Conservation (phyloP, 352 stramenopile genomes). For the Globisporangium orthogonon region DNA sequence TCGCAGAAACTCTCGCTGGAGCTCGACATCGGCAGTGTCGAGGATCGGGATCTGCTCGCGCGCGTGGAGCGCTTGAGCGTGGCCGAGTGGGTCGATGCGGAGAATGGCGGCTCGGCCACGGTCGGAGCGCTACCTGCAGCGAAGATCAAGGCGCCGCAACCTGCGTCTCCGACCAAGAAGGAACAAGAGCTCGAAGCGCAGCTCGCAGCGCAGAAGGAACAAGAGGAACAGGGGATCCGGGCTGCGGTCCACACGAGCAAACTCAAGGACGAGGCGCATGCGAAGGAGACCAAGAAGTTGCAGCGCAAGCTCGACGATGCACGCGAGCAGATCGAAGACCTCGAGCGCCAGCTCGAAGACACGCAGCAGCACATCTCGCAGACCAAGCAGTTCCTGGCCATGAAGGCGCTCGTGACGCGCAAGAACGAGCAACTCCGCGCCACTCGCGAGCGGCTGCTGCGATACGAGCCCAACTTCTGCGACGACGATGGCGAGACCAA, state of each 20-base stretch:
- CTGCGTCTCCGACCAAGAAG: slow-evolving; percentile 3
- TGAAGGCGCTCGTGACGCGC: slow-evolving; percentile 75
- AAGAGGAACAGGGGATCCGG: slow-evolving; percentile 44
- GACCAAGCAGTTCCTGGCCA: slow-evolving; percentile 78
- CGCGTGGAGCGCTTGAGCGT: slow-evolving; percentile 74
- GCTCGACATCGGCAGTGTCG: slow-evolving; percentile 68
- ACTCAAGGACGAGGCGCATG: slow-evolving; percentile 40
- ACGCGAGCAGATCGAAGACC: slow-evolving; percentile 42
- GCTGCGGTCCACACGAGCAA: slow-evolving; percentile 38
- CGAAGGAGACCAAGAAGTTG: slow-evolving; percentile 42
- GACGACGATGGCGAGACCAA: slow-evolving; percentile 39
- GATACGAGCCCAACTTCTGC: slow-evolving; percentile 65
- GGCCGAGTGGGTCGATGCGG: slow-evolving; percentile 53
- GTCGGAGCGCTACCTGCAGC: slow-evolving; percentile 10
- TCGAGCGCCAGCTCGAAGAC: slow-evolving; percentile 54
- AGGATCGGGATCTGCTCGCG: slow-evolving; percentile 67
- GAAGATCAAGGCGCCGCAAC: slow-evolving; percentile 2
- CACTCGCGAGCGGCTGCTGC: slow-evolving; percentile 56
- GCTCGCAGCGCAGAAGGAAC: slow-evolving; percentile 32
- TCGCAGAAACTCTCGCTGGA: slow-evolving; percentile 47
- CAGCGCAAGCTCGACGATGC: slow-evolving; percentile 54
- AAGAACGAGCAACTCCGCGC: slow-evolving; percentile 81
- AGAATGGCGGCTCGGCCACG: slow-evolving; percentile 20
- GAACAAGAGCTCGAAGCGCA: slow-evolving; percentile 31
- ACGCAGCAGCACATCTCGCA: slow-evolving; percentile 60